These are phyloP conservation scores for Pichia terricola DNA, from an alignment of 1,139 yeast species.

Conservation along the genomic window DNA sequence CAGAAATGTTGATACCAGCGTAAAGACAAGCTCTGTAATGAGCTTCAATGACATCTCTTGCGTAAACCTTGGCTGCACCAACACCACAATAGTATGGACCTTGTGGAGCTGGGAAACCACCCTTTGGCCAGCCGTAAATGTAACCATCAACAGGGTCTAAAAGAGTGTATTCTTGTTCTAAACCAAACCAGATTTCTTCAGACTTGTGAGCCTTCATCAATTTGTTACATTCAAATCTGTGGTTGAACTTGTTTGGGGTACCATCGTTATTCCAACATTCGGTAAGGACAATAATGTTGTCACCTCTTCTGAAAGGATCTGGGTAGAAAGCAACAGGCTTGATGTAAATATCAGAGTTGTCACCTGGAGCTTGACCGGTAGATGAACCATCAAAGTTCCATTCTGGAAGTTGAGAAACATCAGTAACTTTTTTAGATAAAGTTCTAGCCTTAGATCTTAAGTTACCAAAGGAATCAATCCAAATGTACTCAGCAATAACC, in stretches of 20 bases:
- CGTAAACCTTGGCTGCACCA: slow-evolving; percentile 96
- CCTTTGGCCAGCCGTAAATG: slow-evolving; percentile 98
- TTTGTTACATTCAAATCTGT: slow-evolving; percentile 95
- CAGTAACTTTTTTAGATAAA: slow-evolving; percentile 53
- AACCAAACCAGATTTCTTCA: slow-evolving; percentile 92
- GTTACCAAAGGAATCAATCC: slow-evolving; percentile 93
- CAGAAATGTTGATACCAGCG: slow-evolving; percentile 83
- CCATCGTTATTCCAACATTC: slow-evolving; percentile 99
- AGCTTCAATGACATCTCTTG: slow-evolving; percentile 97
- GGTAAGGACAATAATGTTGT: slow-evolving; percentile 85
- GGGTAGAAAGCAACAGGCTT: slow-evolving; percentile 91
- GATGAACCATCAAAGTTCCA: slow-evolving; percentile 99
- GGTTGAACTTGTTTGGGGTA: slow-evolving; percentile 96
- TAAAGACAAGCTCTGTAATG: slow-evolving; percentile 97
- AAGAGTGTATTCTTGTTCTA: slow-evolving; percentile 97
- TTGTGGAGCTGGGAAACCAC: slow-evolving; percentile 99
- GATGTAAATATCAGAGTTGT: slow-evolving; percentile 88
- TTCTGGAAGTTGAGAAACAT: slow-evolving; percentile 86
- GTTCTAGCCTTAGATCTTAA: slow-evolving; percentile 94
- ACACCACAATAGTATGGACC: slow-evolving; percentile 99
- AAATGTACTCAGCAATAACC: slow-evolving; percentile 90
- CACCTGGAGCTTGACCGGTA: slow-evolving; percentile 97
- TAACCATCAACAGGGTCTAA: slow-evolving; percentile 76
- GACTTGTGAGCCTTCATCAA: slow-evolving; percentile 86
- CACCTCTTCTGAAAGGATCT: slow-evolving; percentile 97